Evolutionary conservation across 2,329 filamentous ascomycete genomes (phyloP).

Genomic region (Aspergillus texensis): DNA sequence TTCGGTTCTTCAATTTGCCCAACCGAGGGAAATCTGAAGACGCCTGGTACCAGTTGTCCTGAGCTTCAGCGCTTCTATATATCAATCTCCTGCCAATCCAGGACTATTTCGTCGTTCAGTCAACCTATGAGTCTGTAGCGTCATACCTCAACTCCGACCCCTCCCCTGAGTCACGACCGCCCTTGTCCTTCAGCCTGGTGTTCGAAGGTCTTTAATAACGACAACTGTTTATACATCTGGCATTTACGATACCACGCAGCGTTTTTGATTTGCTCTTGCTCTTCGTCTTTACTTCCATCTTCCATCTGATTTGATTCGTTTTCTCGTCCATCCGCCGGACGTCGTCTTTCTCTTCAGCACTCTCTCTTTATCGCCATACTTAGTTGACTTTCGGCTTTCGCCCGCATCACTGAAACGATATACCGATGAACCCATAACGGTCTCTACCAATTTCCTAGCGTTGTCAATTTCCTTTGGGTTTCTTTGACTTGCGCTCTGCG

Average conservation of each 20-base stretch:
- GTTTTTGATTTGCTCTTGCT: constrained; percentile 26
- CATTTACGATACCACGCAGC: constrained; percentile 47
- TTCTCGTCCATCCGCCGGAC: constrained; percentile 17
- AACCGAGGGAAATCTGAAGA: constrained; percentile 21
- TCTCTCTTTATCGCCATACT: constrained; percentile 23
- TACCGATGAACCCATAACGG: constrained; percentile 46
- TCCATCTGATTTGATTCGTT: constrained; percentile 3
- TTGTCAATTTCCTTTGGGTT: constrained; percentile 32
- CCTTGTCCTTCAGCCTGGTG: constrained; percentile 38
- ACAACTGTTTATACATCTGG: constrained; percentile 31
- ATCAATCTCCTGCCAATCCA: constrained; percentile 11
- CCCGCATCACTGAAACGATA: constrained; percentile 34
- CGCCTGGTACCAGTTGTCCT: constrained; percentile 27
- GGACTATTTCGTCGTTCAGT: constrained; percentile 10
- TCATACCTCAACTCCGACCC: constrained; percentile 8
- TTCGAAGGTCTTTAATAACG: constrained; percentile 35
- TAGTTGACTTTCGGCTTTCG: constrained; percentile 21
- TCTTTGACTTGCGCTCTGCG: constrained; percentile 29
- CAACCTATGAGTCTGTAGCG: constrained; percentile 34
- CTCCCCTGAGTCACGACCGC: constrained; percentile 35
- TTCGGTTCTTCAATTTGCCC: constrained; percentile 25
- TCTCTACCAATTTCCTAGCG: constrained; percentile 39
- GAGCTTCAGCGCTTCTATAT: constrained; percentile 25
- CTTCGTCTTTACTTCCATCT: constrained; percentile 16
- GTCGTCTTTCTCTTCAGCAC: constrained; percentile 26